Evolutionary conservation across 306 rosid species (phyloP), one percentile per base, ranked within the genome.

Genomic region (Vigna radiata): DNA sequence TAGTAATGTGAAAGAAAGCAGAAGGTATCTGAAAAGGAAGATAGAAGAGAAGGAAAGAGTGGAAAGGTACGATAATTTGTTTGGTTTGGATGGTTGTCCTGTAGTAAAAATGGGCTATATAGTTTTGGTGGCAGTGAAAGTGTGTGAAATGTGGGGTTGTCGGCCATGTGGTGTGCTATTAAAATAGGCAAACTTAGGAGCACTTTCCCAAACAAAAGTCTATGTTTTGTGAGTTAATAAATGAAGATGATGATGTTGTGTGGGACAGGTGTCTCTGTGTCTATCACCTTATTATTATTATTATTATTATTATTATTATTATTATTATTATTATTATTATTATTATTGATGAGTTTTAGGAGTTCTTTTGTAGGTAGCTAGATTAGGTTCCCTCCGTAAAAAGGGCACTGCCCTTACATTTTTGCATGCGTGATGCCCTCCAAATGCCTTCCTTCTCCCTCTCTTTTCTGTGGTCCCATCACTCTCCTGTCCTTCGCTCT

Each of bases 111-210:
- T 41, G 46, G 44, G 46, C 1, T 41, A 41, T 14, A 2, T 43
- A 27, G 60, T 69, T 50, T 79, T 41, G 52, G 52, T 68, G 81
- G 37, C 88, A 91, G 77, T 58, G 53, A 73, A 80, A 82, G 84
- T 84, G 77, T 77, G 76, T 29, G 31, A 52, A 43, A 19, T 73
- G 87, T 83, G 77, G 63, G 66, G 69, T 59, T 85, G 96, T 88
- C 91, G 91, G 93, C 90, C 93, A 87, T 84, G 88, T 80, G 15
- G 2, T 11, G 14, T 3, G 81, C 27, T 76, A 27, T 78, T 80
- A 63, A 68, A 67, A 72, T 48, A 77, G 63, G 62, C 3, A 55
- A 54, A 68, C 39, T 44, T 44, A 77, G 63, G 33, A 6, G 50
- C 49, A 68, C 39, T 44, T 44, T 43, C 47, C 4, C 4, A 43